Evolutionary conservation across 768 basidiomycete genomes (phyloP).

Genomic region (Tylopilus cervinicoccineus): DNA sequence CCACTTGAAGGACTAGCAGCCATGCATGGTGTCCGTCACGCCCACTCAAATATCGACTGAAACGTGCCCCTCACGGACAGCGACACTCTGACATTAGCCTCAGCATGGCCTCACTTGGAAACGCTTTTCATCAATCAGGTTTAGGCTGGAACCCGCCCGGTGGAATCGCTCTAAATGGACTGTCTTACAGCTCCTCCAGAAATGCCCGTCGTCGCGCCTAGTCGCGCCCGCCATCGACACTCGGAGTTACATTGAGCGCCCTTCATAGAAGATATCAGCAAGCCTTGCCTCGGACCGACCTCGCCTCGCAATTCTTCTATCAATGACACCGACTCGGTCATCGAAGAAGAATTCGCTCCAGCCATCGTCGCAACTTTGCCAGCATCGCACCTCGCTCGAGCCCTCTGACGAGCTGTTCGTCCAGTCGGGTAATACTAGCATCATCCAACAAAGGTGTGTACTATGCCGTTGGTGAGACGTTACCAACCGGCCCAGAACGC

Average conservation of each 20-base stretch:
- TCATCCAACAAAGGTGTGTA: too few relatives aligned
- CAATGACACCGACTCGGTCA: neutral
- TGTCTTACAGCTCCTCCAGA: neutral
- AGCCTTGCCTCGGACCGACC: neutral
- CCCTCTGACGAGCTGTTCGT: neutral
- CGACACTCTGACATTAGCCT: neutral
- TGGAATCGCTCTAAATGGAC: neutral
- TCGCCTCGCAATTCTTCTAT: too few relatives aligned
- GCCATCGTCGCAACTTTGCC: neutral
- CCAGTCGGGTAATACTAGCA: too few relatives aligned
- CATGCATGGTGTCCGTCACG: neutral
- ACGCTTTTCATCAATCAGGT: rapidly evolving
- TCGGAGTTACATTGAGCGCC: neutral
- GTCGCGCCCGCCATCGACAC: neutral
- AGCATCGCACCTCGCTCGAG: neutral
- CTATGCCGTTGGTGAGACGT: too few relatives aligned
- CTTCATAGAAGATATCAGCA: neutral
- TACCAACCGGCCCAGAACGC: too few relatives aligned
- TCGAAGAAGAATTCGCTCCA: neutral
- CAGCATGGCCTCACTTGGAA: neutral
- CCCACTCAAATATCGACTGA: neutral
- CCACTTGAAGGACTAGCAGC: neutral
- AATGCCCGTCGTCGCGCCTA: neutral
- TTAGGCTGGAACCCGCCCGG: neutral
- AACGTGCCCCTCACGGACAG: neutral